A percentile compares a stretch with the other conserved stretches of the same genome.
Evolutionary conservation across 768 basidiomycete genomes (phyloP).

Genomic region (Termitomyces sp.): DNA sequence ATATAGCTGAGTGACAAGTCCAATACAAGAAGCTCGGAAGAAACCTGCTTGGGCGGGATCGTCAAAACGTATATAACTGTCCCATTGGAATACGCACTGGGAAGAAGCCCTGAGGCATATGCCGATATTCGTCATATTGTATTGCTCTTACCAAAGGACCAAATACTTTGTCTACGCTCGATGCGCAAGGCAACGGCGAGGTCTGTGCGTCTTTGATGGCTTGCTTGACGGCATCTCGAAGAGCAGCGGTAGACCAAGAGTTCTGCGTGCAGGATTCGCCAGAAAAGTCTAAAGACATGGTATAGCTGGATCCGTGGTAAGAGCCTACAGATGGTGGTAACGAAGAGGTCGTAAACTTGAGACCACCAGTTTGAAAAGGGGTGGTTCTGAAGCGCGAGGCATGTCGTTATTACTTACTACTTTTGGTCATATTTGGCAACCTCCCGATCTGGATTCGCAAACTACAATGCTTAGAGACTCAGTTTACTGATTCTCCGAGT

Average conservation of each 20-base stretch:
- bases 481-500: background rate
- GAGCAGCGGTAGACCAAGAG: background rate
- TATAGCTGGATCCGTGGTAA: too few relatives aligned
- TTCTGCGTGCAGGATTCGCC: background rate
- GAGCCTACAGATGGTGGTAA: too few relatives aligned
- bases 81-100: background rate
- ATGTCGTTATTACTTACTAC: background rate
- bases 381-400: background rate
- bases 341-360: background rate
- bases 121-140: background rate
- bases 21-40: background rate
- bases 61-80: background rate
- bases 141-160: background rate
- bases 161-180: background rate
- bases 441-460: background rate
- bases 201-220: background rate
- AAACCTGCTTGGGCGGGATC: background rate
- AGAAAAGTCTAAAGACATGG: background rate
- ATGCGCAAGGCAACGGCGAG: background rate
- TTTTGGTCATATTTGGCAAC: background rate
- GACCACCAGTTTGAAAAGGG: background rate
- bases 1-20: slow-evolving; percentile 1
- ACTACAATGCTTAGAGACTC: background rate
- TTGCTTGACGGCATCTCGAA: background rate
- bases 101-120: background rate